These are phyloP conservation scores for Tetracladium marchalianum DNA, from an alignment of 495 filamentous ascomycete species.

Conservation along the genomic window DNA sequence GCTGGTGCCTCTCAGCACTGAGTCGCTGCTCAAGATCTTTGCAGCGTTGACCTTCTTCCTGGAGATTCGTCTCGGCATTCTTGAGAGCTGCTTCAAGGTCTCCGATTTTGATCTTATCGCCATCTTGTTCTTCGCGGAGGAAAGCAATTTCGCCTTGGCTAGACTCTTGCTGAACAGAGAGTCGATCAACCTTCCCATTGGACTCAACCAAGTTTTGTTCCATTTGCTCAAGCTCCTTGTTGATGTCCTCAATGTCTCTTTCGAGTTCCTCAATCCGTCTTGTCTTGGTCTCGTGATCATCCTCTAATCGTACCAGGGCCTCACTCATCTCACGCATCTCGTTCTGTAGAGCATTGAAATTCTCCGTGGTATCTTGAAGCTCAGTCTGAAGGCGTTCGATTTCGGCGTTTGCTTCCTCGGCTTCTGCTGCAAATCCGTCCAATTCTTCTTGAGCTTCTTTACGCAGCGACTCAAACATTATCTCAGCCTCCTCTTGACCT, in stretches of 20 bases:
- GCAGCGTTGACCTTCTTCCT: constrained; percentile 71
- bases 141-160: constrained; percentile 90
- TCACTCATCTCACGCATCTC: constrained; percentile 90
- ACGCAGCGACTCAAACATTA: constrained; percentile 66
- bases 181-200: constrained; percentile 73
- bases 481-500: constrained; percentile 68
- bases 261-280: constrained; percentile 59
- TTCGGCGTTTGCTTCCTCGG: constrained; percentile 63
- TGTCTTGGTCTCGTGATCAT: constrained; percentile 62
- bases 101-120: constrained; percentile 95
- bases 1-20: constrained; percentile 70
- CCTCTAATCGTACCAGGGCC: constrained; percentile 72
- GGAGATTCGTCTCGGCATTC: constrained; percentile 56
- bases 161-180: constrained; percentile 85
- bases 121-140: constrained; percentile 92
- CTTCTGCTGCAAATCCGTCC: constrained; percentile 68
- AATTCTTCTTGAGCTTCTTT: constrained; percentile 79
- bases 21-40: constrained; percentile 71
- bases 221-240: constrained; percentile 66
- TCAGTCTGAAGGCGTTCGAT: constrained; percentile 61
- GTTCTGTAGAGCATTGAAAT: constrained; percentile 71
- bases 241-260: constrained; percentile 62
- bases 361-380: constrained; percentile 63
- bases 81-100: constrained; percentile 77
- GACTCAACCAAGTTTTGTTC: constrained; percentile 68